Base-by-base conservation (phyloP, 2,329 filamentous ascomycete genomes). In the Coniochaeta pulveracea region DNA sequence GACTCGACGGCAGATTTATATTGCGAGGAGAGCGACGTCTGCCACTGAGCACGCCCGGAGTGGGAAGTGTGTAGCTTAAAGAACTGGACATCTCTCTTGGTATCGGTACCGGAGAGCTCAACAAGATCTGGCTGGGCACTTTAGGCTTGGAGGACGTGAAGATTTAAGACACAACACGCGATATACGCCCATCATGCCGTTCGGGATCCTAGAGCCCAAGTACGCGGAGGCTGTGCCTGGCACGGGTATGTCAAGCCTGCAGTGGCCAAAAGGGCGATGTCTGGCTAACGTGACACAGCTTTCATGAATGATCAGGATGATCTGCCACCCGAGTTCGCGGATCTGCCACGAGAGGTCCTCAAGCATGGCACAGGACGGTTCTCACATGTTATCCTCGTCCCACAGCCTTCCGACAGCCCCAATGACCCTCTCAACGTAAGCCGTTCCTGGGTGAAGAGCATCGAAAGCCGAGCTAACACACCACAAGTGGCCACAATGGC, bases 371-470 rank as follows among this genome's bases (percentile, higher is more conserved):
- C 40, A 5, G 56, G 56, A 14, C 47, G 46, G 8, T 44, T 49
- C 37, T 43, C 47, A 19, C 41, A 57, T 36, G 47, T 58, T 15
- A 56, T 61, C 12, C 45, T 61, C 24, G 48, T 54, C 3, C 57
- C 64, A n/a, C 64, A 67, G 43, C 64, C 64, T 5, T 58, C 55
- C 12, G 57, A 63, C 39, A 62, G 57, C 27, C 63, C 63, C 0
- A 67, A 67, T 36, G 64, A 68, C 37, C 64, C 64, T 3, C 40
- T 66, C 7, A 66, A 65, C 34, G 60, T 60, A 35, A 39, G 58
- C 47, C 21, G 21, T 8, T 23, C 21, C 8, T n/a, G n/a, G n/a
- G n/a, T n/a, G n/a, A n/a, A n/a, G n/a, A n/a, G n/a, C n/a, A n/a
- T n/a, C n/a, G n/a, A n/a, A n/a, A n/a, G n/a, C n/a, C n/a, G n/a